Evolutionary conservation across 805 yeast species (phyloP).

Genomic region (Metschnikowia koreensis): DNA sequence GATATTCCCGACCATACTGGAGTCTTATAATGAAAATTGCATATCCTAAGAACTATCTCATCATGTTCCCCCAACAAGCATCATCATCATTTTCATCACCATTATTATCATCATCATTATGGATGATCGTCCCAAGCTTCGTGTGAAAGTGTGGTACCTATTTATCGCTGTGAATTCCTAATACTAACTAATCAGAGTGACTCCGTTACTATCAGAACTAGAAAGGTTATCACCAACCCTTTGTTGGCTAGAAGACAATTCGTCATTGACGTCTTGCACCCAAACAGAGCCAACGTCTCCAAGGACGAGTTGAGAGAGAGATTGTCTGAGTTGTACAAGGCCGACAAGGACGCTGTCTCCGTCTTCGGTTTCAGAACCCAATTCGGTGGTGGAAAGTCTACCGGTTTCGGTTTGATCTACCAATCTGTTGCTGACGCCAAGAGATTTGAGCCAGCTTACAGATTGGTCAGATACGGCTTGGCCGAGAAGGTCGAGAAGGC

Average conservation of each 20-base stretch:
- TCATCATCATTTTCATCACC: too few relatives aligned
- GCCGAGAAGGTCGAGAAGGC: constrained; percentile 95
- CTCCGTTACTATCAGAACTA: constrained; percentile 99
- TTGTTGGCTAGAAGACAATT: constrained; percentile 99
- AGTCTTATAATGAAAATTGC: too few relatives aligned
- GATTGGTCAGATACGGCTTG: constrained; percentile 98
- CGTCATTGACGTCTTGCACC: constrained; percentile 99
- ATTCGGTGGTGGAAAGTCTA: constrained; percentile 99
- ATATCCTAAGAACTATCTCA: too few relatives aligned
- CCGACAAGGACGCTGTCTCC: constrained; percentile 91
- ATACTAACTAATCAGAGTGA: constrained; percentile 66
- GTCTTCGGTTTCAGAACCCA: constrained; percentile 99
- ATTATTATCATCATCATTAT: background rate
- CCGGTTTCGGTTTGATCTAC: constrained; percentile 99
- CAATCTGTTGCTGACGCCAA: constrained; percentile 96
- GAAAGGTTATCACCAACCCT: constrained; percentile 99
- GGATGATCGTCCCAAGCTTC: background rate
- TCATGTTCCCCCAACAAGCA: too few relatives aligned
- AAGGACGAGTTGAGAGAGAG: constrained; percentile 98
- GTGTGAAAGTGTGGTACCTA: background rate
- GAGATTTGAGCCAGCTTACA: constrained; percentile 98
- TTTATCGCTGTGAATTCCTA: background rate
- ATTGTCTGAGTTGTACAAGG: constrained; percentile 83
- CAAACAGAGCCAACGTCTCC: constrained; percentile 98
- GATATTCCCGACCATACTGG: too few relatives aligned